These are phyloP conservation scores for Pythium apleroticum DNA, from an alignment of 352 stramenopile genomes.

Conservation along the genomic window DNA sequence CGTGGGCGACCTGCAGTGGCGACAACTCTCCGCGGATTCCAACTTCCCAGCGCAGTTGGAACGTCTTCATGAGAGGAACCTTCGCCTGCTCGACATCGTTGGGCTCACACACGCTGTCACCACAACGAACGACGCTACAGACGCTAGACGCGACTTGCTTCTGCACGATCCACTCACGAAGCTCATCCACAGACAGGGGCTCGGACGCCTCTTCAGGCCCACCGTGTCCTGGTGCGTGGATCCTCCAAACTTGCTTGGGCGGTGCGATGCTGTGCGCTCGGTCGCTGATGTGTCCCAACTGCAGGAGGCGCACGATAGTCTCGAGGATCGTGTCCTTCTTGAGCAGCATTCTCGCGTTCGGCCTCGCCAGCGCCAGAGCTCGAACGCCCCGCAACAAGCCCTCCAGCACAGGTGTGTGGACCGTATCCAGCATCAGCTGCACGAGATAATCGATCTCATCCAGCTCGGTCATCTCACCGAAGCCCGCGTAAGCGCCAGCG, in stretches of 20 bases:
- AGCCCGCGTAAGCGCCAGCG: constrained; percentile 44
- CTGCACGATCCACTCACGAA: constrained; percentile 39
- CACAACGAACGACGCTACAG: constrained; percentile 10
- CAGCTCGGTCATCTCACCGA: constrained; percentile 41
- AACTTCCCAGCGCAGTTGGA: constrained; percentile 81
- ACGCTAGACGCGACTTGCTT: not conserved
- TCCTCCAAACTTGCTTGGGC: constrained; percentile 19
- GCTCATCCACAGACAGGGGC: constrained; percentile 46
- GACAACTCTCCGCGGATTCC: constrained; percentile 49
- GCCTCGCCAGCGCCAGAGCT: constrained; percentile 43
- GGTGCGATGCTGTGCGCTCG: constrained; percentile 14
- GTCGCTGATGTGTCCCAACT: constrained; percentile 57
- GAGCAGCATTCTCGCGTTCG: constrained; percentile 59
- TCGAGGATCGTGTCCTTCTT: constrained; percentile 42
- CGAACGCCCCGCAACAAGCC: constrained; percentile 56
- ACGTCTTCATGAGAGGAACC: constrained; percentile 48
- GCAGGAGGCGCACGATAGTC: constrained; percentile 57
- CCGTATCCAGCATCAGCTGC: constrained; percentile 60
- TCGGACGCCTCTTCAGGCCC: constrained; percentile 11
- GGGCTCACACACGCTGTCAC: constrained; percentile 20
- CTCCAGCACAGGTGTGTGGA: constrained; percentile 58
- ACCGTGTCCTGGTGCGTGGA: not conserved
- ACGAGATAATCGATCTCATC: constrained; percentile 75
- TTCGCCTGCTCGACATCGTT: not conserved
- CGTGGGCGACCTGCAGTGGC: constrained; percentile 59